phyloP scores from a whole-genome alignment of 371 early-diverging fungal species.

The Coemansia sp. region DNA sequence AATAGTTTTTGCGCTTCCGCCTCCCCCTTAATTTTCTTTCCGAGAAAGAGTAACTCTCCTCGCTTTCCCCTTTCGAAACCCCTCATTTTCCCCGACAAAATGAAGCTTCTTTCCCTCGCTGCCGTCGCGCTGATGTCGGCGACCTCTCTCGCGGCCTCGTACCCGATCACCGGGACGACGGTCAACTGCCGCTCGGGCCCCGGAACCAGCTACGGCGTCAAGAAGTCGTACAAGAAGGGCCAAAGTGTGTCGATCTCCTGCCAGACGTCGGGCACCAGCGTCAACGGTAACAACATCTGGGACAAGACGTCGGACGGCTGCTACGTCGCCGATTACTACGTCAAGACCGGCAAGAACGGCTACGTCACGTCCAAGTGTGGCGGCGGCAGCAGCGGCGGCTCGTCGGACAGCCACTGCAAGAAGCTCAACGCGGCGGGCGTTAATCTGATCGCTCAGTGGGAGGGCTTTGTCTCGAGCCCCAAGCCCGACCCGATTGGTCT shows the following conservation, averaged over 20 bases:
- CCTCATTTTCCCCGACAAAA: neutral
- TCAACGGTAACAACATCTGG: constrained; percentile 22
- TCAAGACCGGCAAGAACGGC: constrained; percentile 16
- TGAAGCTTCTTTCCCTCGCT: constrained; percentile 21
- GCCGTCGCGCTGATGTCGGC: constrained; percentile 6
- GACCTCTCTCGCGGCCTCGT: constrained; percentile 5
- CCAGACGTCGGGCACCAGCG: constrained; percentile 22
- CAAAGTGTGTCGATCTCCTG: constrained; percentile 19
- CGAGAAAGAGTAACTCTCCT: neutral
- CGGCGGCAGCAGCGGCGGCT: constrained; percentile 7
- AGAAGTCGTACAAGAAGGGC: constrained; percentile 23
- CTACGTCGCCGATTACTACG: constrained; percentile 32
- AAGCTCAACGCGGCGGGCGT: constrained; percentile 24
- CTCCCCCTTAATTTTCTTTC: neutral
- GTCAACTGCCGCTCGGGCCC: constrained; percentile 36
- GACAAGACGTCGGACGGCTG: constrained; percentile 27
- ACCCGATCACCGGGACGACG: constrained; percentile 17
- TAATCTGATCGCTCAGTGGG: constrained; percentile 27
- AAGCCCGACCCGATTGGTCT: constrained; percentile 47
- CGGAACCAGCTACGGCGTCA: constrained; percentile 23
- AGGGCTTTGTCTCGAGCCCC: constrained; percentile 42
- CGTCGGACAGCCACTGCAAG: constrained; percentile 14
- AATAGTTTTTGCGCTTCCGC: neutral
- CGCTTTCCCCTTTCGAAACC: too few species aligned
- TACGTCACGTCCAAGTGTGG: constrained; percentile 23